Evolutionary conservation across 2,329 filamentous ascomycete genomes (phyloP), one percentile per base, ranked within the genome.

Genomic region (Aspergillus sp.): DNA sequence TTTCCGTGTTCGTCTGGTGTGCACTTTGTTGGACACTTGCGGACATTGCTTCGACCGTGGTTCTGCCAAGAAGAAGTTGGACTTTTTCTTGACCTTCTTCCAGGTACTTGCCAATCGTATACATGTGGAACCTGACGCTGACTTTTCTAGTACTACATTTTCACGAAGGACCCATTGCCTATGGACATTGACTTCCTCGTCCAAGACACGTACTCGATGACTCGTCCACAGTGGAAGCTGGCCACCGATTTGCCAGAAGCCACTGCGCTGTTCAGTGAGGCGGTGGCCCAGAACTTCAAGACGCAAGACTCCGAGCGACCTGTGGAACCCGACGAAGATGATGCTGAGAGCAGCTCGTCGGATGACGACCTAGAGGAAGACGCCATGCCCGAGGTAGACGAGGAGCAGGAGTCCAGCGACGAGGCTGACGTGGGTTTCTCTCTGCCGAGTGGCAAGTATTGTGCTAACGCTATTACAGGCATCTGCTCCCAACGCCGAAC

Each of bases 121-220:
- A 0, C 13, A 47, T 25, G 58, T 64, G 44, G 63, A 56, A 41
- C 16, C 14, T 19, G 38, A 7, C 36, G 50, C 55, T 41, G 10
- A 51, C 44, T 55, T n/a, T 17, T 45, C n/a, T 59, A 89, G 82
- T 97, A 97, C 71, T 99, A 99, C 72, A 88, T 97, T 61, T 86
- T 88, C 64, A 91, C 89, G 17, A 99, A 99, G 73, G 86, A 93
- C 17, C 81, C 88, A 0, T 74, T 97, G 36, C 94, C 95, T 0
- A 95, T 99, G 90, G 94, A 99, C 60, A 89, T 97, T 44, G 94
- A 99, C 53, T 99, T 99, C 69, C 86, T 97, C 43, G 84, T 99
- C 5, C 92, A 97, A 69, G 94, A 99, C 69, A 92, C 89, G 0
- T 97, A 89, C 72, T 86, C 87, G 21, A 75, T 91, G 31, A 88